Base-by-base conservation (phyloP, 306 rosid genomes). In the Ceratonia siliqua region DNA sequence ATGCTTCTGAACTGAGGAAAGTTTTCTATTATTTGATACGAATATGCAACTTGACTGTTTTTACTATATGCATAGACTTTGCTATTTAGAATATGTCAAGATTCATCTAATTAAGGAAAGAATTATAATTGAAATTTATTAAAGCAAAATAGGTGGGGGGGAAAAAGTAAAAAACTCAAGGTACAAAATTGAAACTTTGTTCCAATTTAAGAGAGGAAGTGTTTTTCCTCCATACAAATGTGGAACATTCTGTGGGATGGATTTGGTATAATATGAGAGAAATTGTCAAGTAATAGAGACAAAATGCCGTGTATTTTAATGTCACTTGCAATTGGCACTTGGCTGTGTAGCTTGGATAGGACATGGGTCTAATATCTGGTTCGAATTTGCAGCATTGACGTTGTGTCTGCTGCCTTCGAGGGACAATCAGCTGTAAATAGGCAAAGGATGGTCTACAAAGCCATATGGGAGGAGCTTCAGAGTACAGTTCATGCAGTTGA, bases 381-480 rank as follows among this genome's bases (percentile, higher is more conserved):
- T 78, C 62, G 45, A 64, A 20, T 76, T 74, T 77, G 87, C 88
- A 90, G 92, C 81, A 94, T 94, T 46, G 92, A 87, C 38, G 96
- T 91, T 53, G 79, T 94, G 13, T 88, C 96, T 28, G 53, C 87
- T 41, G 82, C 94, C 18, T 94, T 94, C 8, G 98, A 94, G 87
- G 98, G 96, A 36, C 87, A 94, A 68, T 87, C 98, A 2, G 96
- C 92, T 13, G 98, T 91, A 27, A 94, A 87, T 70, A 85, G 98
- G 87, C 98, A 94, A 81, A 88, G 98, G 80, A 89, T 94, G 98
- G 97, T 94, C 54, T 94, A 91, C 80, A 94, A 89, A 76, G 96
- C 94, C 73, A 94, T 94, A 71, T 94, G 96, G 98, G 98, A 94
- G 86, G 98, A 94, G 86, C 98, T 94, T 71, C 97, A 94, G 77